Percentiles rank a stretch among this genome's conserved stretches.
Conservation (phyloP, 129 eudicot species). For the Lactuca saligna region DNA sequence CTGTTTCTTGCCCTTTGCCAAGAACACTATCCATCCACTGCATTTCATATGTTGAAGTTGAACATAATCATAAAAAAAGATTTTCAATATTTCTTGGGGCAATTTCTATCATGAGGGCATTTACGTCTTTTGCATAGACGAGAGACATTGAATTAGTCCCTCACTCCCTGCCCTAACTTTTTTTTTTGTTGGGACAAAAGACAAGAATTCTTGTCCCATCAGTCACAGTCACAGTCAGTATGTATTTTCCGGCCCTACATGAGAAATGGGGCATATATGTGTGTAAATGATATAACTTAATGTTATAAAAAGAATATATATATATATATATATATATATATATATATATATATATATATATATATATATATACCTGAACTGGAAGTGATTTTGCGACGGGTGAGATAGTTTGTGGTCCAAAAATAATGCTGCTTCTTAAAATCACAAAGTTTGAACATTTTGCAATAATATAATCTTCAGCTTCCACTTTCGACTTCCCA, state of each 20-base stretch:
- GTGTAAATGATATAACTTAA: background rate
- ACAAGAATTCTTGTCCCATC: background rate
- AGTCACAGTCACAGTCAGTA: too few relatives aligned
- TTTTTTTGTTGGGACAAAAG: background rate
- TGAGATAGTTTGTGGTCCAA: conserved; percentile 82
- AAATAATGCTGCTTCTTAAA: conserved; percentile 92
- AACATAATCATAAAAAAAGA: background rate
- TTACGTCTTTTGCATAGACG: background rate
- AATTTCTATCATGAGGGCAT: background rate
- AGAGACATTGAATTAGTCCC: background rate
- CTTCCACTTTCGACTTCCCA: conserved; percentile 80
- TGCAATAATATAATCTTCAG: conserved; percentile 58
- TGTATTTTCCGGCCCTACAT: background rate
- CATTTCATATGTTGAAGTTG: conserved; percentile 7
- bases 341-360: background rate
- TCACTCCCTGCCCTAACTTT: background rate
- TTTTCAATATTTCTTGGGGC: background rate
- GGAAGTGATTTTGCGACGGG: conserved; percentile 89
- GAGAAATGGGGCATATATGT: background rate
- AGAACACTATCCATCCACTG: conserved; percentile 95
- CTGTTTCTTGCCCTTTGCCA: conserved; percentile 58
- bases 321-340: background rate
- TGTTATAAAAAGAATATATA: background rate
- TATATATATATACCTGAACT: conserved; percentile 54
- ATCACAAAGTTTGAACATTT: conserved; percentile 71